phyloP scores from a whole-genome alignment of 352 stramenopile species.

The Achlya hypogyna region DNA sequence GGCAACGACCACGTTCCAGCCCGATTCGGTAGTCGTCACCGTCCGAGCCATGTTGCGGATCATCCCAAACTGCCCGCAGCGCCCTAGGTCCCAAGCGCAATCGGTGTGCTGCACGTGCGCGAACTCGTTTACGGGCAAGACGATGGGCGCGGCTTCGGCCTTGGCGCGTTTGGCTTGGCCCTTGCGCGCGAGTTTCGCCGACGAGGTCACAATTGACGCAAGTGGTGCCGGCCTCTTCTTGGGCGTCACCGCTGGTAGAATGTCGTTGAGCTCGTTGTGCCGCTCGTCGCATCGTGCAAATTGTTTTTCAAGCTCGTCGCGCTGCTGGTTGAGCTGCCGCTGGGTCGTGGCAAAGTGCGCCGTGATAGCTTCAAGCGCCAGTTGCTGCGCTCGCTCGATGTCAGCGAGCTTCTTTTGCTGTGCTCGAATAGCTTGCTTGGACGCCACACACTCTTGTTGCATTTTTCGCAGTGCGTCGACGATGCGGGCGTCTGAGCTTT shows the following conservation, averaged over 20 bases:
- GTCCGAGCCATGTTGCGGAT: neutral
- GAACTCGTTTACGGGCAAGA: neutral
- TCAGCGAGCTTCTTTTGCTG: neutral
- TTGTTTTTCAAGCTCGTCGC: neutral
- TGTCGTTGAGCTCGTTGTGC: neutral
- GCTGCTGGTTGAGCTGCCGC: neutral
- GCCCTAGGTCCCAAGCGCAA: slow-evolving; percentile 7
- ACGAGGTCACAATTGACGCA: neutral
- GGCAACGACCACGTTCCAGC: slow-evolving; percentile 18
- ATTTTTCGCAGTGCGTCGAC: neutral
- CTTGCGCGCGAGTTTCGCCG: neutral
- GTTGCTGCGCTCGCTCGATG: neutral
- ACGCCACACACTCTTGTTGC: neutral
- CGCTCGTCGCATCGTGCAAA: neutral
- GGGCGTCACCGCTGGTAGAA: neutral
- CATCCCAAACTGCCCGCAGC: slow-evolving; percentile 3
- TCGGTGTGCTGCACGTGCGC: neutral
- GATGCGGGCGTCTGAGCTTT: neutral
- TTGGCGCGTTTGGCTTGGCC: neutral
- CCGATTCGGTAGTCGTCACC: neutral
- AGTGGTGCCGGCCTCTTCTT: neutral
- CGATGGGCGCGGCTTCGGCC: neutral
- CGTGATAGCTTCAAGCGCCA: neutral
- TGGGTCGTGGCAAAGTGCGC: neutral
- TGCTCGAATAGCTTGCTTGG: neutral